These are phyloP conservation scores for Fragosphaeria purpurea DNA, from an alignment of 2,329 filamentous ascomycete genomes.

Conservation along the genomic window DNA sequence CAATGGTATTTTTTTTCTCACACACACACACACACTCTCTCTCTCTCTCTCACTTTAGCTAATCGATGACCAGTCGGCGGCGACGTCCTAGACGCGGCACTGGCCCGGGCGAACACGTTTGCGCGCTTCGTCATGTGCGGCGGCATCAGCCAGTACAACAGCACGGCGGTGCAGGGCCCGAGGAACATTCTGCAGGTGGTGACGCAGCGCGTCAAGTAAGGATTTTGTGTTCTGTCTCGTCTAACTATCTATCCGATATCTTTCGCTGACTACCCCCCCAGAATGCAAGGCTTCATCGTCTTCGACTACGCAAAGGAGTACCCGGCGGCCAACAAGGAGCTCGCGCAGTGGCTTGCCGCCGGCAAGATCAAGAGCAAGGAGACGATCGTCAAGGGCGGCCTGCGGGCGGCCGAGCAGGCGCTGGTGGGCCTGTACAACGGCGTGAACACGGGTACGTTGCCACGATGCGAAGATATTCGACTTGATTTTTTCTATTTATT, in stretches of 20 bases:
- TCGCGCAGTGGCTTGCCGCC: constrained; percentile 58
- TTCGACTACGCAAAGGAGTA: constrained; percentile 55
- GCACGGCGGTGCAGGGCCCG: constrained; percentile 42
- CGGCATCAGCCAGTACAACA: constrained; percentile 60
- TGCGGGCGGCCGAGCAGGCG: constrained; percentile 52
- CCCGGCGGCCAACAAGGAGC: constrained; percentile 45
- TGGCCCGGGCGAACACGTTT: constrained; percentile 50
- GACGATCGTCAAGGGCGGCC: constrained; percentile 59
- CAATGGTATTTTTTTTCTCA: constrained; percentile 31
- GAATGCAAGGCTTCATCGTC: constrained; percentile 62
- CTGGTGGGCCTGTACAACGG: constrained; percentile 57
- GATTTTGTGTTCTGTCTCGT: constrained; percentile 20
- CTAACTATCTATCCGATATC: background rate
- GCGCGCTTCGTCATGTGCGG: constrained; percentile 64
- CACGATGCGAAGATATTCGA: too few relatives aligned
- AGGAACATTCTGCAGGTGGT: constrained; percentile 25
- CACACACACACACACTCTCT: too few relatives aligned
- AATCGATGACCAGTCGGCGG: constrained; percentile 41
- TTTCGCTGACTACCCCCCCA: background rate
- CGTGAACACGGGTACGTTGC: constrained; percentile 49
- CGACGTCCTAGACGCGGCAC: constrained; percentile 56
- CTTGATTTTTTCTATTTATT: too few relatives aligned
- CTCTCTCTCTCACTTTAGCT: background rate
- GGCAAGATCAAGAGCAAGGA: constrained; percentile 65
- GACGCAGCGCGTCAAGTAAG: constrained; percentile 38